Evolutionary conservation across 192 early-diverging fungal genomes (phyloP).

Genomic region (Dissophora globulifera): DNA sequence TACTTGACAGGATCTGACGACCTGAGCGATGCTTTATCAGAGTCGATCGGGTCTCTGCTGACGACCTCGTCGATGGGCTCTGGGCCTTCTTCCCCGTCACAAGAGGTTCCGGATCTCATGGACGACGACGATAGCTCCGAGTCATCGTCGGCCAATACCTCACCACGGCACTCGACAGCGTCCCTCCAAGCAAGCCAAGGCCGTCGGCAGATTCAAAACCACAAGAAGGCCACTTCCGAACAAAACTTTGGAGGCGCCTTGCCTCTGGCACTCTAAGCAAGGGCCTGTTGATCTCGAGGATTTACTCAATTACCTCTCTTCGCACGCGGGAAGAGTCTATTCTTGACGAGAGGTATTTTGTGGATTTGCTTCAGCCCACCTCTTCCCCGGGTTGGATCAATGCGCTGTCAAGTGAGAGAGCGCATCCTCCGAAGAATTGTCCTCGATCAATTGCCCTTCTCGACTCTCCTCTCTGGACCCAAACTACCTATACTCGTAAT

Average conservation of each 20-base stretch:
- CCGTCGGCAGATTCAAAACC: background rate
- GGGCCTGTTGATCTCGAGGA: too few species aligned
- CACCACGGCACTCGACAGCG: slow-evolving; percentile 43
- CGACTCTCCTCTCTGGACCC: too few species aligned
- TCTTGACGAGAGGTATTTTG: too few species aligned
- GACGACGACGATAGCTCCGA: slow-evolving; percentile 33
- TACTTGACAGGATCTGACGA: slow-evolving; percentile 34
- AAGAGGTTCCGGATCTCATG: slow-evolving; percentile 40
- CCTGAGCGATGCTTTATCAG: slow-evolving; percentile 33
- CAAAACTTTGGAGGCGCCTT: slow-evolving; percentile 4
- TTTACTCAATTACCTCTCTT: too few species aligned
- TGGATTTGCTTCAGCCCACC: too few species aligned
- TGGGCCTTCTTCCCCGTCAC: slow-evolving; percentile 9
- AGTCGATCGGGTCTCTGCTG: slow-evolving; percentile 39
- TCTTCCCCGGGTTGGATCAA: too few species aligned
- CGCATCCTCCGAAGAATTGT: too few species aligned
- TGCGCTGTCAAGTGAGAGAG: too few species aligned
- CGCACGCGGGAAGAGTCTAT: too few species aligned
- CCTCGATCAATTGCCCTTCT: too few species aligned
- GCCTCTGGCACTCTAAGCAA: background rate
- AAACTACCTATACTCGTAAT: too few species aligned
- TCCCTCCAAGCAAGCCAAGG: slow-evolving; percentile 2
- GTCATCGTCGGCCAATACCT: slow-evolving; percentile 21
- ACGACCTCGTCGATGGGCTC: slow-evolving; percentile 6
- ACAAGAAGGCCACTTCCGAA: background rate